These are phyloP conservation scores for Dioscorea dumetorum DNA, from an alignment of 106 monocot genomes.

Conservation along the genomic window DNA sequence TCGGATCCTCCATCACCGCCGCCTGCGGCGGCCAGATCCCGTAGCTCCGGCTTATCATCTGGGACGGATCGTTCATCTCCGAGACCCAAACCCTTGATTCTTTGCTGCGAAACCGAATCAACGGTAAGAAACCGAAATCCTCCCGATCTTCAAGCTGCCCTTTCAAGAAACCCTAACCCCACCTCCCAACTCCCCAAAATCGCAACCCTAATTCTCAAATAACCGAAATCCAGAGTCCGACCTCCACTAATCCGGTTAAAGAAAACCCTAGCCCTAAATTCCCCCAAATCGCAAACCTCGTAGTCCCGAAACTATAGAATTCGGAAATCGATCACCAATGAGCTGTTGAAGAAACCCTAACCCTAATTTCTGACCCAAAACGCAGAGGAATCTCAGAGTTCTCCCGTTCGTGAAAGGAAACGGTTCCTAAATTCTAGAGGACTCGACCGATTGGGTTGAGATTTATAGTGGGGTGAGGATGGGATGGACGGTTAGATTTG, in stretches of 20 bases:
- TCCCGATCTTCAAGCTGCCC: no score
- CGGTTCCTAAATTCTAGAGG: not conserved
- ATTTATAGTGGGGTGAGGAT: slow-evolving; percentile 10
- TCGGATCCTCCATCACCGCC: slow-evolving; percentile 34
- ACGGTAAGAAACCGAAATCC: not conserved
- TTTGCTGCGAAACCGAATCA: no score
- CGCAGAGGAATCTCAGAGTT: not conserved
- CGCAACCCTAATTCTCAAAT: no score
- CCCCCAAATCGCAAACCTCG: not conserved
- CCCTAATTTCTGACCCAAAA: not conserved
- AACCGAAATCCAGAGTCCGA: not conserved
- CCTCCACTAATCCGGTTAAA: not conserved
- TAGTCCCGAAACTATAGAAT: not conserved
- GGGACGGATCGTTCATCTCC: slow-evolving; percentile 51
- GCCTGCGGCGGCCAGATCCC: slow-evolving; percentile 62
- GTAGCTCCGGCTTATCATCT: slow-evolving; percentile 45
- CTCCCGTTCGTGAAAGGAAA: not conserved
- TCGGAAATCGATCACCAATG: not conserved
- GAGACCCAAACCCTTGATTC: not conserved
- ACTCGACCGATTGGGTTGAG: not conserved
- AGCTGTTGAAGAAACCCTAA: not conserved
- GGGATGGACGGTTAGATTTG: not conserved
- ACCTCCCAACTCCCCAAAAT: no score
- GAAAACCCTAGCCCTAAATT: slow-evolving; percentile 17
- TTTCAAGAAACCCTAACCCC: not conserved